Percentiles rank a stretch among this genome's conserved stretches.
These are phyloP conservation scores for Rhododendron ferrugineum DNA, from an alignment of 148 eudicot species.

Conservation along the genomic window DNA sequence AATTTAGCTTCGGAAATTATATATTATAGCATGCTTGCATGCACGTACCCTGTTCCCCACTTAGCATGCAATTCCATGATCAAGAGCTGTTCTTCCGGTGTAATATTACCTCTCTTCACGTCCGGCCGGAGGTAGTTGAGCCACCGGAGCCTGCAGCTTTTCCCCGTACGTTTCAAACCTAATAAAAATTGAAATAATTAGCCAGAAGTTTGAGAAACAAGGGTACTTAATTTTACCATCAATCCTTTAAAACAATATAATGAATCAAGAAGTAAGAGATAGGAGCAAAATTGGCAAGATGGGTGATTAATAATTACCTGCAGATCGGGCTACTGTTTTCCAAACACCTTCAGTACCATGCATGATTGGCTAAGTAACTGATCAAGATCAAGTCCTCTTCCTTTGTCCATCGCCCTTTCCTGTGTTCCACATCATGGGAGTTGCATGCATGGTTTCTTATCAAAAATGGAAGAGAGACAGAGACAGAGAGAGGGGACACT, in stretches of 20 bases:
- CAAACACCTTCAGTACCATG: conserved; percentile 70
- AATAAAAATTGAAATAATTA: neutral
- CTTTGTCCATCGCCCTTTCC: conserved; percentile 99
- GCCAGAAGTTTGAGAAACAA: neutral
- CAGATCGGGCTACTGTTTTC: conserved; percentile 81
- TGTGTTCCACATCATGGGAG: conserved; percentile 61
- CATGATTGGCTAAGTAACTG: conserved; percentile 84
- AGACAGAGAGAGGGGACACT: neutral
- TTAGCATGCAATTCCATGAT: conserved; percentile 93
- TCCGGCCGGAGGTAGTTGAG: conserved; percentile 78
- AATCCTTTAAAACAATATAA: too few species aligned
- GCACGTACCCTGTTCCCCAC: conserved; percentile 77
- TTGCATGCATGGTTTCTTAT: conserved; percentile 37
- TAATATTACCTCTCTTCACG: conserved; percentile 77
- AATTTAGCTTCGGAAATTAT: neutral
- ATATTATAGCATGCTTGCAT: neutral
- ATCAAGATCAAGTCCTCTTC: conserved; percentile 88
- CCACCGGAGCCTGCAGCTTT: conserved; percentile 53
- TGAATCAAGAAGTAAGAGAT: neutral
- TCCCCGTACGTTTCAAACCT: conserved; percentile 56
- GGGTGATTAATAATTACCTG: conserved; percentile 29
- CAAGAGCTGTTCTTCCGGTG: conserved; percentile 76
- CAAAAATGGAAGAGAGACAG: conserved; percentile 19
- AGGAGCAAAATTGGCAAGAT: neutral
- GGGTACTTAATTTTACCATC: conserved; percentile 1